Conservation (phyloP, 2,329 filamentous ascomycete genomes). For the Aspergillus hortae region DNA sequence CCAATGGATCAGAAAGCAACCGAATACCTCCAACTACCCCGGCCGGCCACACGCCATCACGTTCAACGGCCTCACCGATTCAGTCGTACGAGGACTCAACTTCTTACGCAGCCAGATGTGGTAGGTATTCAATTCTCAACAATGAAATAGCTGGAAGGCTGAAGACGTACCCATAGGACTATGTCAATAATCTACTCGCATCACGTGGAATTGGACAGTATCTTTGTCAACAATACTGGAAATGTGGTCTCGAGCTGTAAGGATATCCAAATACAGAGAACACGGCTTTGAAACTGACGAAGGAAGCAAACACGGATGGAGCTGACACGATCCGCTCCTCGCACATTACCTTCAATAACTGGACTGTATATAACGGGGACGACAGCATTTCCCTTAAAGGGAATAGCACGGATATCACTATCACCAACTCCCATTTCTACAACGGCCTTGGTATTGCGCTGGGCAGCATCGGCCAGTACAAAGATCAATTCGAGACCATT, state of each 20-base stretch:
- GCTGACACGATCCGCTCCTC: conserved; percentile 54
- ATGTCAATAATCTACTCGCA: conserved; percentile 52
- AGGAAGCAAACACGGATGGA: conserved; percentile 43
- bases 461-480: conserved; percentile 57
- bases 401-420: conserved; percentile 54
- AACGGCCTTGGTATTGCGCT: conserved; percentile 54
- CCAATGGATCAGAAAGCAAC: conserved; percentile 17
- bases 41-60: conserved; percentile 28
- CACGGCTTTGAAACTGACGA: not conserved
- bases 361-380: conserved; percentile 52
- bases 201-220: conserved; percentile 48
- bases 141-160: not conserved
- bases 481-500: conserved; percentile 47
- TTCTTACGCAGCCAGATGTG: conserved; percentile 58
- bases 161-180: conserved; percentile 29
- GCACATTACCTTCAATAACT: conserved; percentile 50
- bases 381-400: conserved; percentile 54
- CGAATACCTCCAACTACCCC: conserved; percentile 26
- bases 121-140: conserved; percentile 19
- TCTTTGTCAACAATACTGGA: conserved; percentile 49
- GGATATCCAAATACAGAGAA: not conserved
- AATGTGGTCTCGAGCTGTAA: conserved; percentile 14
- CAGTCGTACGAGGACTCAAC: conserved; percentile 16
- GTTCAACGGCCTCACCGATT: conserved; percentile 14
- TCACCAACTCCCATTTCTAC: conserved; percentile 49